Conservation (phyloP, 2,329 filamentous ascomycete genomes). For the Leptographium procerum region DNA sequence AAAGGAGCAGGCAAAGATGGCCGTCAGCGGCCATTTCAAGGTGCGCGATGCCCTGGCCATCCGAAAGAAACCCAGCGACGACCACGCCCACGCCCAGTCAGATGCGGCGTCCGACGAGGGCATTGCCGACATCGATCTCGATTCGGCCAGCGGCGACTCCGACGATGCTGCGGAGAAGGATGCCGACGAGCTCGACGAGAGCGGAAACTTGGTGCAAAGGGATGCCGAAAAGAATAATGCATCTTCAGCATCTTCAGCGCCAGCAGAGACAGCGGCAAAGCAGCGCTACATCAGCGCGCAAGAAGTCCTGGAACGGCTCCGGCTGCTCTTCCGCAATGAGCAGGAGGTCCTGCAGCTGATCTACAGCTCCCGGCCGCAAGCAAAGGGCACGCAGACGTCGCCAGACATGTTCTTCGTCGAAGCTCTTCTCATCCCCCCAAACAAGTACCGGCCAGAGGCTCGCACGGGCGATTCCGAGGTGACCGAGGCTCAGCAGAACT, state of each 20-base stretch:
- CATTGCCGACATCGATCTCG: slow-evolving; percentile 51
- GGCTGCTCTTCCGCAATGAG: slow-evolving; percentile 76
- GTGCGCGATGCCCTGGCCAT: slow-evolving; percentile 59
- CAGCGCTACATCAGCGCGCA: slow-evolving; percentile 73
- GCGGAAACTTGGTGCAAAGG: slow-evolving; percentile 46
- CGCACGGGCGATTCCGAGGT: slow-evolving; percentile 70
- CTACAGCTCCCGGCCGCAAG: slow-evolving; percentile 62
- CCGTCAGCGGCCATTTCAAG: slow-evolving; percentile 49
- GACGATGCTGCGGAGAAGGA: slow-evolving; percentile 38
- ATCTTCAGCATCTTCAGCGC: slow-evolving; percentile 21
- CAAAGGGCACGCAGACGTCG: slow-evolving; percentile 48
- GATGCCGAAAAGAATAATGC: slow-evolving; percentile 25
- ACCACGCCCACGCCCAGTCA: no score
- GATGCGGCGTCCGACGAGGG: slow-evolving; percentile 51
- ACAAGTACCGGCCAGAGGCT: slow-evolving; percentile 80
- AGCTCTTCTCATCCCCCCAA: slow-evolving; percentile 79
- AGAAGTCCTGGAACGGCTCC: slow-evolving; percentile 71
- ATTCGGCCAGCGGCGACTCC: slow-evolving; percentile 29
- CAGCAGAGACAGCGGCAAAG: slow-evolving; percentile 11
- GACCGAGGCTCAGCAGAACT: slow-evolving; percentile 80
- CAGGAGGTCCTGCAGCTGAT: slow-evolving; percentile 73
- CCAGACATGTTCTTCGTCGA: slow-evolving; percentile 93
- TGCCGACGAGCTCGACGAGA: slow-evolving; percentile 38
- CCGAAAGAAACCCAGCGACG: slow-evolving; percentile 20
- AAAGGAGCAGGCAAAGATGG: slow-evolving; percentile 71